phyloP scores from a whole-genome alignment of 768 basidiomycete genomes.

The Pleurotus salmoneostramineus region DNA sequence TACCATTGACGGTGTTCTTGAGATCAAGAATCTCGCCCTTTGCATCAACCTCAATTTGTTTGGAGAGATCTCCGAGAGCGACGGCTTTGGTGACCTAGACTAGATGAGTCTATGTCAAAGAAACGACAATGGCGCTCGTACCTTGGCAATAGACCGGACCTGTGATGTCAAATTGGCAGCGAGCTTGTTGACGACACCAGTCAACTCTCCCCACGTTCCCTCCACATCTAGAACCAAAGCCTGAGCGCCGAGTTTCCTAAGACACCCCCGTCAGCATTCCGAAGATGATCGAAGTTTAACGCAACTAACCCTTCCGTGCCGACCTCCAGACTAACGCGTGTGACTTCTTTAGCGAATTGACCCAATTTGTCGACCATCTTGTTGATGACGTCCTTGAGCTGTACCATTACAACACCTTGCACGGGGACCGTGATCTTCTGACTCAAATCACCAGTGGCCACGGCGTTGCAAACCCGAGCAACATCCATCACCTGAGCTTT shows the following conservation, averaged over 20 bases:
- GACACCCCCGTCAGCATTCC: not conserved
- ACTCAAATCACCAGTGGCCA: slow-evolving; percentile 70
- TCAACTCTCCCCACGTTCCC: slow-evolving; percentile 82
- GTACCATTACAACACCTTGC: slow-evolving; percentile 75
- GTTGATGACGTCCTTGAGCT: slow-evolving; percentile 77
- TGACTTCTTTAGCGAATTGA: slow-evolving; percentile 88
- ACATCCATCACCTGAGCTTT: slow-evolving; percentile 85
- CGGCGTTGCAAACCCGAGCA: slow-evolving; percentile 77
- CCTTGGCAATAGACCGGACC: slow-evolving; percentile 13
- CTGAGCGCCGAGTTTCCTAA: slow-evolving; percentile 80
- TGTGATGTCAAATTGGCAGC: slow-evolving; percentile 77
- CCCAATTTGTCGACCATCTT: slow-evolving; percentile 65
- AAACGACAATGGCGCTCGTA: not conserved
- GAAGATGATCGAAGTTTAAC: not conserved
- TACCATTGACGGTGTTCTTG: slow-evolving; percentile 59
- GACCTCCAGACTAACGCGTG: slow-evolving; percentile 79
- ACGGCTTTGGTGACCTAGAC: slow-evolving; percentile 92
- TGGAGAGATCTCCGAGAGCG: slow-evolving; percentile 81
- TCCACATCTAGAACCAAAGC: slow-evolving; percentile 83
- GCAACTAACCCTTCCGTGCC: slow-evolving; percentile 62
- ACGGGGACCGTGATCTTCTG: slow-evolving; percentile 80
- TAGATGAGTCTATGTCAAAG: slow-evolving; percentile 63
- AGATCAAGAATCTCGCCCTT: slow-evolving; percentile 86
- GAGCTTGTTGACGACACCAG: slow-evolving; percentile 76
- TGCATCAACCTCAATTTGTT: slow-evolving; percentile 88